Percentiles rank a stretch among this genome's conserved stretches.
These are phyloP conservation scores for Pleurotus tuoliensis DNA, from an alignment of 768 basidiomycete genomes.

Conservation along the genomic window DNA sequence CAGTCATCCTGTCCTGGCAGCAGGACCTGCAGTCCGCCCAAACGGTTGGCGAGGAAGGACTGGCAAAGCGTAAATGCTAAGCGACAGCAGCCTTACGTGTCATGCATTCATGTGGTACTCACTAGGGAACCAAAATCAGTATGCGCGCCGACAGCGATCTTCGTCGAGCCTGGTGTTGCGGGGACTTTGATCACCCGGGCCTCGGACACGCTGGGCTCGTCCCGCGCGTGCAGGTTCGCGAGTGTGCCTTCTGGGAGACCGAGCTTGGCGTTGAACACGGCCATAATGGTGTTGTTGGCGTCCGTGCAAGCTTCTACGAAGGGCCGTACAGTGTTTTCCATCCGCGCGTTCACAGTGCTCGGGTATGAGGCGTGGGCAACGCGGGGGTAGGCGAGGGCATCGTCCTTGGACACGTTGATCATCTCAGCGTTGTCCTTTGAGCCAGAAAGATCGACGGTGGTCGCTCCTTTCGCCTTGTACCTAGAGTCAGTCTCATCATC, in stretches of 20 bases:
- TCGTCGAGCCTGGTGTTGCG: constrained; percentile 24
- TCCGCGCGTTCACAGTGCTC: constrained; percentile 31
- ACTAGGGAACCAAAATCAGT: constrained; percentile 42
- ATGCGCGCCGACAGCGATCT: constrained; percentile 39
- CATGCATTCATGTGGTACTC: neutral
- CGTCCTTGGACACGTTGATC: constrained; percentile 48
- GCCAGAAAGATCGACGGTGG: constrained; percentile 41
- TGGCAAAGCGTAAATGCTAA: neutral
- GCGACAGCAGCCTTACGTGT: neutral
- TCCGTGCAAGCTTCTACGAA: constrained; percentile 39
- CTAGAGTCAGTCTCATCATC: constrained; percentile 17
- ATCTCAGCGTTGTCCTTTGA: constrained; percentile 41
- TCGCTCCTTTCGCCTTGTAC: constrained; percentile 44
- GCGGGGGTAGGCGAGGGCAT: constrained; percentile 39
- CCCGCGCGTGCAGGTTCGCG: constrained; percentile 26
- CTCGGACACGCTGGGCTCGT: constrained; percentile 37
- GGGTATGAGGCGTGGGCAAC: constrained; percentile 42
- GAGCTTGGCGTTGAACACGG: constrained; percentile 36
- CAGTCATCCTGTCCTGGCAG: constrained; percentile 33
- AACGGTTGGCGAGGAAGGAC: constrained; percentile 34
- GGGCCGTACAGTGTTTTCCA: constrained; percentile 29
- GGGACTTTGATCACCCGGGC: constrained; percentile 38
- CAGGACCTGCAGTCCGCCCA: constrained; percentile 42
- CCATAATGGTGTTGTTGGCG: constrained; percentile 35
- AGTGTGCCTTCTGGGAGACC: constrained; percentile 39